Evolutionary conservation across 176 grass and related monocot species (phyloP).

Genomic region (Phragmites australis): DNA sequence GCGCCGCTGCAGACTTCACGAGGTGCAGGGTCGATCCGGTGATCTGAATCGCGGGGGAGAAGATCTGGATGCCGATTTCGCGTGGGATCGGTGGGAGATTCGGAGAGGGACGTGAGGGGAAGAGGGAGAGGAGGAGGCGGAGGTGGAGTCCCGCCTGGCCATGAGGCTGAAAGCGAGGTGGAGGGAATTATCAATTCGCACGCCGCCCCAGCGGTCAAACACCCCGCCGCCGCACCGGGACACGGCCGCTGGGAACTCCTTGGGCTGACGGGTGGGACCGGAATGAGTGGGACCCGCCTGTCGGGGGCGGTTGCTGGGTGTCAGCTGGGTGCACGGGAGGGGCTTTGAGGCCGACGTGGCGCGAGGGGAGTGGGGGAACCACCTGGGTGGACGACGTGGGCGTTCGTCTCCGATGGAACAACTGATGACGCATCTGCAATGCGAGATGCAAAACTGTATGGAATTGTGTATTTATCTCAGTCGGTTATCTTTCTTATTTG

Average conservation of each 20-base stretch:
- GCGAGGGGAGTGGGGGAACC: background rate
- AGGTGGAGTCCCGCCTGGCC: slow-evolving; percentile 30
- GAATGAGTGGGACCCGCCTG: fast-evolving
- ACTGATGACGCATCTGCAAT: background rate
- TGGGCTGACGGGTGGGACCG: background rate
- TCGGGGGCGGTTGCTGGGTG: fast-evolving
- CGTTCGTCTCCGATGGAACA: background rate
- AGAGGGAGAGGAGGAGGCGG: background rate
- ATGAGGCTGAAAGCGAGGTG: slow-evolving; percentile 29
- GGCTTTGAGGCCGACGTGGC: slow-evolving; percentile 30
- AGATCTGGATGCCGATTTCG: slow-evolving; percentile 1
- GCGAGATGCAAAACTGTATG: no score
- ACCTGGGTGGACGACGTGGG: slow-evolving; percentile 3
- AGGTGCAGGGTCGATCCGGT: background rate
- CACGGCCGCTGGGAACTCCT: no score
- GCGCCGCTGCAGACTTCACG: background rate
- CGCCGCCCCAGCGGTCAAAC: background rate
- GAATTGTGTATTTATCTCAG: no score
- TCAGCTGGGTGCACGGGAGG: background rate
- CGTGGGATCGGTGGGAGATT: slow-evolving; percentile 24
- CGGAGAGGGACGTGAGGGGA: background rate
- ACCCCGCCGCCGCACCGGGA: background rate
- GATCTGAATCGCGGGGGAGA: slow-evolving; percentile 28
- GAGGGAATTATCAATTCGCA: background rate
- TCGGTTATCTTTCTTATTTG: no score